Evolutionary conservation across 306 rosid species (phyloP), one percentile per base, ranked within the genome.

Genomic region (Citrullus colocynthis): DNA sequence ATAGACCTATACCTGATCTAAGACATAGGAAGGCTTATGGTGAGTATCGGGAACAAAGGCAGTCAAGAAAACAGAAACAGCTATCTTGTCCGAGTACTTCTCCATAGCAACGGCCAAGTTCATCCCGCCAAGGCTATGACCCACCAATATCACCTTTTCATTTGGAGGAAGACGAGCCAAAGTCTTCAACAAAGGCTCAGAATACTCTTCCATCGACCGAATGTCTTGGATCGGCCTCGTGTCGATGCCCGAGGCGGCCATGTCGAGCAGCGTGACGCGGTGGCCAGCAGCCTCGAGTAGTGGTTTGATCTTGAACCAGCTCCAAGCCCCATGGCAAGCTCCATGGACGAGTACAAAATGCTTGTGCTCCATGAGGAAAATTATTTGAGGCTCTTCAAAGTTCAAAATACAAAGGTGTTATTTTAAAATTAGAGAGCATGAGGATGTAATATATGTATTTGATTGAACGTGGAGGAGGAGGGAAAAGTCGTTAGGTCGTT

Each of bases 301-400:
- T 59, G 84, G 45, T 11, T 65, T 13, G 1, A 88, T 51, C 84
- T 88, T 90, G 9, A 80, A 88, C 93, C 97, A 91, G 74, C 91
- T 70, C 93, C 96, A 90, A 0, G 88, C 93, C 9, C 97, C 97
- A 75, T 83, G 89, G 36, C 88, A 70, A 0, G 89, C 83, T 61
- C 94, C 94, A 21, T 91, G 94, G 42, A 85, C 84, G 45, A 87
- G 73, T 55, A 91, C 88, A 24, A 86, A 85, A 51, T 86, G 92
- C 45, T 75, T 75, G n/a, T 75, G 60, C 28, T 9, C 67, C 79
- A 75, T 75, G 17, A 13, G 63, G 12, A 21, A 21, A n/a, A 18
- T 7, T 42, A 54, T 17, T 16, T 54, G 58, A 56, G 21, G 39
- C 39, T 36, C 39, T 36, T 42, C 48, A 7, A 48, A 48, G 11